Evolutionary conservation across 1,284 basidiomycete genomes (phyloP).

Genomic region (Abortiporus biennis): DNA sequence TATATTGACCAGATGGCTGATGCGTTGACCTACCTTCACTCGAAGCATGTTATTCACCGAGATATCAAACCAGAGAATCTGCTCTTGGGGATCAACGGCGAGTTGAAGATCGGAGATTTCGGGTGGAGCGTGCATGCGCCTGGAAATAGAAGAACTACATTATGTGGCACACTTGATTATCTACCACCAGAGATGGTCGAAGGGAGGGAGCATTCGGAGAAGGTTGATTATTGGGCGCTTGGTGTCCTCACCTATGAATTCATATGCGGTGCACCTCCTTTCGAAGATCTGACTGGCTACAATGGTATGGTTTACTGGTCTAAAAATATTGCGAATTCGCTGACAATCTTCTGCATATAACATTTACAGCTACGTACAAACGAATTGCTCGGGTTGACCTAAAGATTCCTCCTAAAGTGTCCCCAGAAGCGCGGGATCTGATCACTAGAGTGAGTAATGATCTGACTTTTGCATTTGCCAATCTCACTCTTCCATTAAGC

Average conservation of each 20-base stretch:
- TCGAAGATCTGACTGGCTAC: constrained; percentile 81
- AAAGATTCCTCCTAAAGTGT: constrained; percentile 63
- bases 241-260: constrained; percentile 98
- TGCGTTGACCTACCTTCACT: constrained; percentile 88
- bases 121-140: constrained; percentile 99
- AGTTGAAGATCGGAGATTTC: constrained; percentile 98
- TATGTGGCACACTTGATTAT: constrained; percentile 96
- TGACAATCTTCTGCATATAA: neutral
- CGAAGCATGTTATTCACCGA: constrained; percentile 96
- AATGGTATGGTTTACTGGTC: constrained; percentile 45
- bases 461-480: constrained; percentile 12
- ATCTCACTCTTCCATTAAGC: constrained; percentile 37
- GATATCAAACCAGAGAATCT: constrained; percentile 99
- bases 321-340: neutral
- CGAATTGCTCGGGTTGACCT: constrained; percentile 83
- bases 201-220: constrained; percentile 79
- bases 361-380: constrained; percentile 72
- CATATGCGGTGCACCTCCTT: constrained; percentile 87
- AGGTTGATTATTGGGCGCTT: constrained; percentile 95
- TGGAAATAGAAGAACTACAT: constrained; percentile 79
- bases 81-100: constrained; percentile 90
- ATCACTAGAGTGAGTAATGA: constrained; percentile 44
- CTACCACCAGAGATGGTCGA: constrained; percentile 99
- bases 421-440: constrained; percentile 61
- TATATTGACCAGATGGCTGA: constrained; percentile 99